These are phyloP conservation scores for Toxicodendron radicans DNA, from an alignment of 345 rosid species.

Conservation along the genomic window DNA sequence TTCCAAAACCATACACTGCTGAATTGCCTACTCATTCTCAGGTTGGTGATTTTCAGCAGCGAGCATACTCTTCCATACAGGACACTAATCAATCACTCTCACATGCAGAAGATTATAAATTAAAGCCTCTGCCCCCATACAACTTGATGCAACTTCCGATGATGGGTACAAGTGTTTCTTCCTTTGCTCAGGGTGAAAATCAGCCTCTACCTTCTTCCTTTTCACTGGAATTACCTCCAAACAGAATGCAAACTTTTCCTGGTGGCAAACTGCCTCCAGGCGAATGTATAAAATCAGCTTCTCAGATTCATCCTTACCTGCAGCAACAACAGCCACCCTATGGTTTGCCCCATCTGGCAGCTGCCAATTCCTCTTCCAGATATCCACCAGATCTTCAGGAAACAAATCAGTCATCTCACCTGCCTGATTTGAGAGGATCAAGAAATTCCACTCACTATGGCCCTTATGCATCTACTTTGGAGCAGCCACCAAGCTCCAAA, in stretches of 20 bases:
- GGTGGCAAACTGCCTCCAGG: constrained; percentile 30
- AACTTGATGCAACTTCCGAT: constrained; percentile 19
- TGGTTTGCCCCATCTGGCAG: constrained; percentile 22
- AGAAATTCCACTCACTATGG: constrained; percentile 34
- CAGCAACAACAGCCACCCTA: constrained; percentile 36
- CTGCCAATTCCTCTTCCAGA: constrained; percentile 30
- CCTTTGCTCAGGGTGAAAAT: constrained; percentile 24
- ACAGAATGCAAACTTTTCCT: constrained; percentile 28
- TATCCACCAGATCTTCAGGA: constrained; percentile 35
- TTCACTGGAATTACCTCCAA: constrained; percentile 29
- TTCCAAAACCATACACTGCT: constrained; percentile 29
- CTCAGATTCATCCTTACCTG: constrained; percentile 35
- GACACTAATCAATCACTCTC: constrained; percentile 23
- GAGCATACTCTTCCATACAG: constrained; percentile 25
- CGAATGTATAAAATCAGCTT: constrained; percentile 34
- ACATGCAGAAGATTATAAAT: constrained; percentile 26
- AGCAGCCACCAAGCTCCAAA: constrained; percentile 43
- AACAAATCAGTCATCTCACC: constrained; percentile 23
- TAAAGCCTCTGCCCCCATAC: constrained; percentile 20
- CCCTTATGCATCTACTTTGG: constrained; percentile 47
- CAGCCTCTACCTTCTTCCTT: constrained; percentile 21
- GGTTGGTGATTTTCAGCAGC: constrained; percentile 38
- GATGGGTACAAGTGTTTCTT: constrained; percentile 19
- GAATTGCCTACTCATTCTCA: constrained; percentile 31
- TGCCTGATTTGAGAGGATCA: constrained; percentile 32